Conservation (phyloP, 345 rosid genomes). For the Euphorbia peplus region DNA sequence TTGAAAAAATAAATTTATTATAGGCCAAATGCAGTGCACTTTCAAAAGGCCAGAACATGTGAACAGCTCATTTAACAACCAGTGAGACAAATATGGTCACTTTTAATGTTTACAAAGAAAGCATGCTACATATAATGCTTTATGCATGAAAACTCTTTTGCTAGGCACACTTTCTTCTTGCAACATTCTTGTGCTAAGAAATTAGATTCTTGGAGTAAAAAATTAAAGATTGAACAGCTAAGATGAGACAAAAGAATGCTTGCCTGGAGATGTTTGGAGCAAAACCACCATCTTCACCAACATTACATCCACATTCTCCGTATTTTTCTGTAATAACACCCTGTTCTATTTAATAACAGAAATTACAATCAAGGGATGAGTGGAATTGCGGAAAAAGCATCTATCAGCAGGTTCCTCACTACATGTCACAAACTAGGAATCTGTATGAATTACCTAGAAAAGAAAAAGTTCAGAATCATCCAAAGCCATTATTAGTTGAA, state of each 20-base stretch:
- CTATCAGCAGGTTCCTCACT: background rate
- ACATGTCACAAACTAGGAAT: background rate
- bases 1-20: constrained; percentile 4
- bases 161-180: background rate
- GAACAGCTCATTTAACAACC: constrained; percentile 2
- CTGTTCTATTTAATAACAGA: constrained; percentile 48
- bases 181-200: background rate
- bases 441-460: background rate
- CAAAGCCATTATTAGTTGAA: background rate
- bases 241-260: constrained; percentile 23
- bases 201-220: background rate
- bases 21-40: constrained; percentile 3
- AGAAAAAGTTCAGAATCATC: background rate
- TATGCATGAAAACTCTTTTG: constrained; percentile 1
- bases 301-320: constrained; percentile 73
- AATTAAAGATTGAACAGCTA: constrained; percentile 8
- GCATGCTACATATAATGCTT: background rate
- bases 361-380: constrained; percentile 30
- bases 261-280: constrained; percentile 89
- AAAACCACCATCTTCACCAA: constrained; percentile 94
- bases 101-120: background rate
- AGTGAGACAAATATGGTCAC: background rate
- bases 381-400: background rate
- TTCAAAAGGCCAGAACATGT: background rate
- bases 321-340: constrained; percentile 83